Percentiles rank a stretch among this genome's conserved stretches.
Conservation (phyloP, 2,329 filamentous ascomycete genomes). For the Rhynchosporium agropyri region DNA sequence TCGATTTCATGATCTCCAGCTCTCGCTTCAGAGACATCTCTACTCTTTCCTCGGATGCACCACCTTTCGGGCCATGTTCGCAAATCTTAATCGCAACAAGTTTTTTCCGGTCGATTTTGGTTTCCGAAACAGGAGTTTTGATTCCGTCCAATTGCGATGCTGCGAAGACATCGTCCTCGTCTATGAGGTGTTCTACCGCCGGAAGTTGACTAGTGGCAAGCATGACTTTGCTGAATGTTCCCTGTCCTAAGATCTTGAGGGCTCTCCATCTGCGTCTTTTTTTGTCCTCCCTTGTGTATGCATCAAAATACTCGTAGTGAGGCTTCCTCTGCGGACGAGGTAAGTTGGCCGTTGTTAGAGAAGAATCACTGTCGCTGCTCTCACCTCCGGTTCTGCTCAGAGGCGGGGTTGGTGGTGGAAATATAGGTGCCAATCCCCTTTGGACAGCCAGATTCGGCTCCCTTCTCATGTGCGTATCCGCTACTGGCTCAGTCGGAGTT, state of each 20-base stretch:
- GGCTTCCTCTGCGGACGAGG: conserved; percentile 44
- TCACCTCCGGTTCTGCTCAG: conserved; percentile 70
- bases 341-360: conserved; percentile 47
- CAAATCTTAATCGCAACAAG: conserved; percentile 95
- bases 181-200: conserved; percentile 48
- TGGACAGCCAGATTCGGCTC: conserved; percentile 81
- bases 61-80: conserved; percentile 90
- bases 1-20: conserved; percentile 86
- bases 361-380: conserved; percentile 52
- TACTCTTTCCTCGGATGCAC: conserved; percentile 88
- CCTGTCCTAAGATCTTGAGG: conserved; percentile 80
- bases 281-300: conserved; percentile 64
- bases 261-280: conserved; percentile 79
- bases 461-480: conserved; percentile 64
- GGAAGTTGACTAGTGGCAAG: conserved; percentile 79
- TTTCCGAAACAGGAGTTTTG: conserved; percentile 40
- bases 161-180: conserved; percentile 43
- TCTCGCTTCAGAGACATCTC: conserved; percentile 94
- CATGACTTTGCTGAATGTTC: conserved; percentile 94
- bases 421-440: conserved; percentile 68
- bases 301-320: conserved; percentile 67
- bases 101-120: conserved; percentile 67
- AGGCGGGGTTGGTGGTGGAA: conserved; percentile 76
- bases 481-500: conserved; percentile 48
- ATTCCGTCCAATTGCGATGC: conserved; percentile 36